Conservation (phyloP, 495 filamentous ascomycete species). For the Baudoinia panamericana region DNA sequence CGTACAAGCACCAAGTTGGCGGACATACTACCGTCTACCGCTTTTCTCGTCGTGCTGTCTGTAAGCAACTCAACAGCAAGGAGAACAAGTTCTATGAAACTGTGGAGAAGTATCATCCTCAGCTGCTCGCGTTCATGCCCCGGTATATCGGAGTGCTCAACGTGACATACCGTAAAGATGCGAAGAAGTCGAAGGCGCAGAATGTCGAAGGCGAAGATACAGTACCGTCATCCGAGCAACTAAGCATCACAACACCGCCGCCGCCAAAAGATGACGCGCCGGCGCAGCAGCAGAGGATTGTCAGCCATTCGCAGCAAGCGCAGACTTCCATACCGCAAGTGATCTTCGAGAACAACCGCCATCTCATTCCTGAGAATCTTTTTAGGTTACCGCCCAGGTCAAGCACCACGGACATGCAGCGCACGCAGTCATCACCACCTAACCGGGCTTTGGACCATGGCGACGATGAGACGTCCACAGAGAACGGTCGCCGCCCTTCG, state of each 20-base stretch:
- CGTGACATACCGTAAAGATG: constrained; percentile 86
- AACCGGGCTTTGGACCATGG: not conserved
- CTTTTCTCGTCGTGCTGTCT: constrained; percentile 87
- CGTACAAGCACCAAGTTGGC: constrained; percentile 93
- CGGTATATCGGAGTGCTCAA: constrained; percentile 97
- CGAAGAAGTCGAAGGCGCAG: constrained; percentile 36
- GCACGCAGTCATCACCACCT: constrained; percentile 9
- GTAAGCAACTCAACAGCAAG: constrained; percentile 91
- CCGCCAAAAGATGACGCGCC: constrained; percentile 12
- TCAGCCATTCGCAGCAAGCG: constrained; percentile 64
- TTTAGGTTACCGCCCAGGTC: constrained; percentile 35
- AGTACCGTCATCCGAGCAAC: not conserved
- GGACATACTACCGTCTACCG: constrained; percentile 93
- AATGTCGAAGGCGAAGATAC: not conserved
- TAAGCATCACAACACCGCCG: no score
- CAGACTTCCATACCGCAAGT: constrained; percentile 65
- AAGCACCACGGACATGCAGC: constrained; percentile 9
- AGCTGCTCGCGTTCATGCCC: constrained; percentile 79
- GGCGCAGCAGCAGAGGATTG: constrained; percentile 44
- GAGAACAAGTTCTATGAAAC: constrained; percentile 99
- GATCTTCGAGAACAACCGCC: constrained; percentile 86
- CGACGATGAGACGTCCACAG: constrained; percentile 10
- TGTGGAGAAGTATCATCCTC: constrained; percentile 77
- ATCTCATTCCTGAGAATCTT: constrained; percentile 79
- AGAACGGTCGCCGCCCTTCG: constrained; percentile 19